Conservation (phyloP, 306 rosid species). For the Oemleria cerasiformis region DNA sequence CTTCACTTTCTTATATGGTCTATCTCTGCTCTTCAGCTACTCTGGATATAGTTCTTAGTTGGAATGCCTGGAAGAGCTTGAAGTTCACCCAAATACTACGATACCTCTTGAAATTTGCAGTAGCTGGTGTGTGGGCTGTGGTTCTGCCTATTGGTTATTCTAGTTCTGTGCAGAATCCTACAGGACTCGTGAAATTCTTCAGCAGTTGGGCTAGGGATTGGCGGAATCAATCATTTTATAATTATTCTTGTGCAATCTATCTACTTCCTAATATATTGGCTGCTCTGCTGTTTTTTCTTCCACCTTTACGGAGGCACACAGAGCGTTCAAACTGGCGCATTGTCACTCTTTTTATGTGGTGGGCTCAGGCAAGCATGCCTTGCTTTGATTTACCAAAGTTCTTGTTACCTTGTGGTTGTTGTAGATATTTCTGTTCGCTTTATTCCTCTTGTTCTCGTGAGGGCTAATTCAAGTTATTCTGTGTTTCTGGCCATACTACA, state of each 20-base stretch:
- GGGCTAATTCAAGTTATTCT: constrained; percentile 4
- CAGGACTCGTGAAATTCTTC: constrained; percentile 68
- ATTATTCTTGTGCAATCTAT: constrained; percentile 62
- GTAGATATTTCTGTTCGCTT: constrained; percentile 1
- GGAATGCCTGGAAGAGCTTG: constrained; percentile 87
- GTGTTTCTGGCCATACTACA: constrained; percentile 45
- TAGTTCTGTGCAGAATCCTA: constrained; percentile 72
- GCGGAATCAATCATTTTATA: constrained; percentile 65
- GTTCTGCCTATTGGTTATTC: constrained; percentile 75
- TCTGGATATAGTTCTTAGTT: constrained; percentile 78
- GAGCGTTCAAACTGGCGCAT: constrained; percentile 75
- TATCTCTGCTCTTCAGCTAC: constrained; percentile 54
- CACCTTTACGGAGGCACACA: constrained; percentile 67
- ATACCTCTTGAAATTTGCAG: constrained; percentile 76
- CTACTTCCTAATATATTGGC: constrained; percentile 78
- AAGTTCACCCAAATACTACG: constrained; percentile 75
- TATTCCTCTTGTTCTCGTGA: constrained; percentile 10
- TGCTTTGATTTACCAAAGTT: constrained; percentile 18
- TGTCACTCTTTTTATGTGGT: constrained; percentile 81
- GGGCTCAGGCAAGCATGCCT: constrained; percentile 83
- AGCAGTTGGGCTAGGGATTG: constrained; percentile 85
- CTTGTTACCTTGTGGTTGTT: constrained; percentile 9
- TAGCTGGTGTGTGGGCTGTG: constrained; percentile 86
- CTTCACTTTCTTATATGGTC: constrained; percentile 16
- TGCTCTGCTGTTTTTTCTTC: constrained; percentile 76